Evolutionary conservation across 1,284 basidiomycete genomes (phyloP).

Genomic region (Amylostereum chailletii): DNA sequence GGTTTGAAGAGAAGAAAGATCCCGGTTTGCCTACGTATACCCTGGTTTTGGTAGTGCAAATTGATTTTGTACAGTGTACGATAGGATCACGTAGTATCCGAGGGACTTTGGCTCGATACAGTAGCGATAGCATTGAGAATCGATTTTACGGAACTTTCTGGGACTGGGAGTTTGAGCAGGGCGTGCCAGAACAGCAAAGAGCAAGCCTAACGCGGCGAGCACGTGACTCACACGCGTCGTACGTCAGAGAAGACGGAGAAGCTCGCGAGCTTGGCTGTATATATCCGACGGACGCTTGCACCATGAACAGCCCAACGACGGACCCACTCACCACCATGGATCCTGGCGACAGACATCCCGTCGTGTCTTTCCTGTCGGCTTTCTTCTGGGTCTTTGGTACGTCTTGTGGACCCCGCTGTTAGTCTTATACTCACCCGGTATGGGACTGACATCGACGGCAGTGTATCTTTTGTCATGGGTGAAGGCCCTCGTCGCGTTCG

Average conservation of each 20-base stretch:
- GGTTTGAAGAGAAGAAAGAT: too few species aligned
- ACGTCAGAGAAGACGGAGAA: too few species aligned
- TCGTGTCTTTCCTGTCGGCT: slow-evolving; percentile 72
- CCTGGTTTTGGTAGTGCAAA: too few species aligned
- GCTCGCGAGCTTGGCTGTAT: too few species aligned
- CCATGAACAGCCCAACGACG: slow-evolving; percentile 6
- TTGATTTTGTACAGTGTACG: too few species aligned
- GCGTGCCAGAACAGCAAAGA: too few species aligned
- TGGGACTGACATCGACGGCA: slow-evolving; percentile 19
- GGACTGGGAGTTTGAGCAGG: too few species aligned
- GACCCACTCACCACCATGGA: slow-evolving; percentile 10
- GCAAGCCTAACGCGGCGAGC: neutral
- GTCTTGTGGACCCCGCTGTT: slow-evolving; percentile 20
- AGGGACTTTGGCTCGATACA: too few species aligned
- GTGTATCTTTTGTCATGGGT: slow-evolving; percentile 78
- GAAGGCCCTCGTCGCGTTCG: slow-evolving; percentile 62
- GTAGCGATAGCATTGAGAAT: too few species aligned
- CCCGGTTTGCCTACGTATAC: too few species aligned
- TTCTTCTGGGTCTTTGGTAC: slow-evolving; percentile 76
- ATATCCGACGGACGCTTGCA: neutral
- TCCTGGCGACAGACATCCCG: slow-evolving; percentile 38
- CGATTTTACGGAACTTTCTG: too few species aligned
- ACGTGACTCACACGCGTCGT: slow-evolving; percentile 1
- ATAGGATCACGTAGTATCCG: too few species aligned
- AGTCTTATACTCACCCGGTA: neutral